Conservation (phyloP, 345 rosid species). For the Eutrema yunnanense region DNA sequence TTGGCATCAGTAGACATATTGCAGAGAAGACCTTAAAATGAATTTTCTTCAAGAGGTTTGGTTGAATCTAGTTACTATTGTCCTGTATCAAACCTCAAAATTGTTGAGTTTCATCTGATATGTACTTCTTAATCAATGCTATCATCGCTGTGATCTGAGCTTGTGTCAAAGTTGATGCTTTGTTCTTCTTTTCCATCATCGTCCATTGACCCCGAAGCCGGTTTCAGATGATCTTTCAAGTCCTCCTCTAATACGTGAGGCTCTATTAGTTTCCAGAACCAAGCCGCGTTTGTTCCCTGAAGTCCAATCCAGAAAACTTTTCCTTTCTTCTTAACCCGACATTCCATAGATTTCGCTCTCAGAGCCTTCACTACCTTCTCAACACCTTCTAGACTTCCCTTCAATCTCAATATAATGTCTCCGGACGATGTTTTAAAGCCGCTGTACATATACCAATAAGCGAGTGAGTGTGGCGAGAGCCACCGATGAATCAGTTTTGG, state of each 20-base stretch:
- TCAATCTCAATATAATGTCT: conserved; percentile 61
- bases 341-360: conserved; percentile 52
- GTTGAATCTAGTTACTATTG: too few species aligned
- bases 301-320: conserved; percentile 76
- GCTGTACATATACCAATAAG: conserved; percentile 84
- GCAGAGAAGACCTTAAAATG: too few species aligned
- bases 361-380: conserved; percentile 50
- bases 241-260: conserved; percentile 51
- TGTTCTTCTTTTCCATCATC: conserved; percentile 21
- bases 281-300: conserved; percentile 47
- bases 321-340: conserved; percentile 76
- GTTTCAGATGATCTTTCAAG: conserved; percentile 37
- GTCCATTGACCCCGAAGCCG: conserved; percentile 1
- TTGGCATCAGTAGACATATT: too few species aligned
- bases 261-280: conserved; percentile 68
- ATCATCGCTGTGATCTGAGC: not conserved
- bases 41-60: too few species aligned
- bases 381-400: conserved; percentile 54
- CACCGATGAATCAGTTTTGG: conserved; percentile 89
- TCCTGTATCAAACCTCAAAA: too few species aligned
- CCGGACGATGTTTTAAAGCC: conserved; percentile 56
- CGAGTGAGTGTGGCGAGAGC: conserved; percentile 67
- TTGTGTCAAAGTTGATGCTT: conserved; percentile 11
- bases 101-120: too few species aligned
- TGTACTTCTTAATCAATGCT: too few species aligned